Conservation (phyloP, 2,329 filamentous ascomycete genomes). For the Pseudopithomyces maydicus region DNA sequence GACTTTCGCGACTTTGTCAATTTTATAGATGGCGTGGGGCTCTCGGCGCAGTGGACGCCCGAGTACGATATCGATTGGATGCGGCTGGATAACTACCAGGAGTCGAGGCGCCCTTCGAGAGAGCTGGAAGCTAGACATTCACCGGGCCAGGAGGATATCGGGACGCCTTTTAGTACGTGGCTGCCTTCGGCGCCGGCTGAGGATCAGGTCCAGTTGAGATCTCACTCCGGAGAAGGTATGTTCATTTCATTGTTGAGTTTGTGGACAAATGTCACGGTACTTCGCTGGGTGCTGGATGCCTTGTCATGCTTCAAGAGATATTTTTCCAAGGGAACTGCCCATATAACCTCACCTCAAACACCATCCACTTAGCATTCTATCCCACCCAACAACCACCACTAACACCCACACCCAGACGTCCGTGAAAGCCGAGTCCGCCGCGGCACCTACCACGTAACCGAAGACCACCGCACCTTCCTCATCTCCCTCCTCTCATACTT, state of each 20-base stretch:
- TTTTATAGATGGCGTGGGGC: constrained; percentile 39
- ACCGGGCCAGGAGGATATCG: constrained; percentile 32
- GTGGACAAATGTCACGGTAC: too few species aligned
- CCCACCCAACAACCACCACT: neutral
- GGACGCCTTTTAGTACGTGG: constrained; percentile 38
- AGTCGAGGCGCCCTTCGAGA: constrained; percentile 22
- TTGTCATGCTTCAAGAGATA: too few species aligned
- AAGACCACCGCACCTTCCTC: constrained; percentile 30
- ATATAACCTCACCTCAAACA: neutral
- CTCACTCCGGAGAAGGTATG: constrained; percentile 23
- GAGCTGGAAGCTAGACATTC: constrained; percentile 22
- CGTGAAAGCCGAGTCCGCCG: constrained; percentile 22
- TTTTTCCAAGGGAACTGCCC: too few species aligned
- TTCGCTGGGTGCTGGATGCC: too few species aligned
- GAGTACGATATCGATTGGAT: constrained; percentile 38
- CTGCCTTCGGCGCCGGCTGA: constrained; percentile 35
- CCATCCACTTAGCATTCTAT: neutral
- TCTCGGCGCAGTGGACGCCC: constrained; percentile 37
- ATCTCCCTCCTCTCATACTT: constrained; percentile 25
- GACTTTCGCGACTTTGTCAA: constrained; percentile 40
- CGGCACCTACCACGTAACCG: constrained; percentile 32
- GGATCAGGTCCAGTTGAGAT: constrained; percentile 29
- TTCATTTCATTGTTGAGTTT: neutral
- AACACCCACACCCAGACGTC: constrained; percentile 10
- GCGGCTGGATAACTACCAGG: constrained; percentile 23